phyloP scores from a whole-genome alignment of 805 yeast species.

The Metschnikowia shivogae region DNA sequence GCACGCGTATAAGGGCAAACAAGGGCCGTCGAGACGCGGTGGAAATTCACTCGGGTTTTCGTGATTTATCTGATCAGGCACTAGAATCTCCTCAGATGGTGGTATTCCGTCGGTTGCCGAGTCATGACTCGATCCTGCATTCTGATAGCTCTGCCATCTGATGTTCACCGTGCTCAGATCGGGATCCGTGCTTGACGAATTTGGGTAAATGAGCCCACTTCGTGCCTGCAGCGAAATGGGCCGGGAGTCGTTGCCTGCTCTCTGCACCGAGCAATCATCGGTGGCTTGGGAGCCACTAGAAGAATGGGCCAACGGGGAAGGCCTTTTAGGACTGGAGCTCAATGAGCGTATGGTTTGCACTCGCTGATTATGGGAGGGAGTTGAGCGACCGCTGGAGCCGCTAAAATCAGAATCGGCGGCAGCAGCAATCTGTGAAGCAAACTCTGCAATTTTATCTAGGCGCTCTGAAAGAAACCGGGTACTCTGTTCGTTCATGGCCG shows the following conservation, averaged over 20 bases:
- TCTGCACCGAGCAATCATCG: not conserved
- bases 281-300: not conserved
- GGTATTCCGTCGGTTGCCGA: no score
- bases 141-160: no score
- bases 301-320: not conserved
- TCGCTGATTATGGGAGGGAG: not conserved
- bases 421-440: conserved; percentile 19
- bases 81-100: no score
- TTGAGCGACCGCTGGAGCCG: conserved; percentile 1
- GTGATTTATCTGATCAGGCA: no score
- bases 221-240: not conserved
- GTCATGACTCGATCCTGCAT: no score
- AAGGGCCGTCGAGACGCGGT: no score
- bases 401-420: not conserved
- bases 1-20: not conserved
- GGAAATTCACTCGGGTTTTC: no score
- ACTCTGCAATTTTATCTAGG: conserved; percentile 23
- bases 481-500: not conserved
- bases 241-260: not conserved
- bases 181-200: not conserved
- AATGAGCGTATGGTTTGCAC: conserved; percentile 4
- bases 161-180: not conserved
- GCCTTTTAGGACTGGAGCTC: conserved; percentile 2
- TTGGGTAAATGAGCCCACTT: not conserved
- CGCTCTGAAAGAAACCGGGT: conserved; percentile 14